Percentiles rank a stretch among this genome's conserved stretches.
Evolutionary conservation across 2,329 filamentous ascomycete species (phyloP).

Genomic region (Trichophyton schoenleinii): DNA sequence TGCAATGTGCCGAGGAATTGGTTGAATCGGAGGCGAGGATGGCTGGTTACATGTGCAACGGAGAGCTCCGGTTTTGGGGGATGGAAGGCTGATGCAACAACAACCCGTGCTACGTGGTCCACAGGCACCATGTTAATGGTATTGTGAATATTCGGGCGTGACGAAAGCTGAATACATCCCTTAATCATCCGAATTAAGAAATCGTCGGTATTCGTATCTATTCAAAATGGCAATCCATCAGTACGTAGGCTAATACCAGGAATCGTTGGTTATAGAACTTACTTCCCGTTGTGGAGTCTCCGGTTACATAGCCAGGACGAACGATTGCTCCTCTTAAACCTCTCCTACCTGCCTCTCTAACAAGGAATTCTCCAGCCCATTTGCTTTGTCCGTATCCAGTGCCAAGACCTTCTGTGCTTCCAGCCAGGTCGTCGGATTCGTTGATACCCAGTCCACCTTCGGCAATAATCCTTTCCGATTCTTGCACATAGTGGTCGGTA

Average conservation of each 20-base stretch:
- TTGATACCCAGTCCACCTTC: conserved; percentile 53
- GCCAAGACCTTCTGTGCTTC: conserved; percentile 61
- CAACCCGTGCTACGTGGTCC: conserved; percentile 66
- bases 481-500: conserved; percentile 63
- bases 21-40: conserved; percentile 66
- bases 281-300: conserved; percentile 53
- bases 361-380: conserved; percentile 63
- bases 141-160: conserved; percentile 66
- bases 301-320: conserved; percentile 74
- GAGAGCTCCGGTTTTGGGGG: conserved; percentile 43
- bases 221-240: neutral
- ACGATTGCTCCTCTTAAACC: conserved; percentile 66
- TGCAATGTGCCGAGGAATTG: conserved; percentile 60
- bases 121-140: conserved; percentile 85
- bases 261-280: conserved; percentile 10
- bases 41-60: conserved; percentile 67
- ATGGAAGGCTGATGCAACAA: conserved; percentile 60
- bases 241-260: neutral
- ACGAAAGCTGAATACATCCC: conserved; percentile 67
- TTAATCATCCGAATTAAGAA: conserved; percentile 80
- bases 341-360: conserved; percentile 63
- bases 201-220: conserved; percentile 66
- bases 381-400: conserved; percentile 89
- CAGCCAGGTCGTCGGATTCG: conserved; percentile 66
- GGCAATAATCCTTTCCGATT: conserved; percentile 51